Percentiles rank a stretch among this genome's conserved stretches.
Conservation (phyloP, 2,329 filamentous ascomycete species). For the Fusarium citri region DNA sequence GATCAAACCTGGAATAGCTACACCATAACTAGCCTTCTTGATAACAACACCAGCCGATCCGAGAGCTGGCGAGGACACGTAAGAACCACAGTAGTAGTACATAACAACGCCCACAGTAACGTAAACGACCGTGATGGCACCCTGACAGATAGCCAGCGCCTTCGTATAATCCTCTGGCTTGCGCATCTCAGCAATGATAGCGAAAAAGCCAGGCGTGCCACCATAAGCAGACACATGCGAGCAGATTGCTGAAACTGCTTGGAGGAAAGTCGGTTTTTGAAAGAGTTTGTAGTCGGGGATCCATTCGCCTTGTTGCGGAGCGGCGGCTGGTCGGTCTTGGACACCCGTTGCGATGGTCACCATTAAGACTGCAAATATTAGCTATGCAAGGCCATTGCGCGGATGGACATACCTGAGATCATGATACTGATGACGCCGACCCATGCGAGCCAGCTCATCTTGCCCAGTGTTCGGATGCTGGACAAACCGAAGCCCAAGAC, state of each 20-base stretch:
- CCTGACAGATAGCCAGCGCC: slow-evolving; percentile 43
- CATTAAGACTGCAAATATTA: slow-evolving; percentile 19
- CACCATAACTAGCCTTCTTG: slow-evolving; percentile 59
- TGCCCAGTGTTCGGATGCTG: slow-evolving; percentile 48
- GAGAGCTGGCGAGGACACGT: slow-evolving; percentile 59
- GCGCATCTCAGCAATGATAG: slow-evolving; percentile 50
- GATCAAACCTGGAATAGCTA: slow-evolving; percentile 47
- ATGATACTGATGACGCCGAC: slow-evolving; percentile 34
- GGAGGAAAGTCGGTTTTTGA: slow-evolving; percentile 48
- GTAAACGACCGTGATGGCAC: slow-evolving; percentile 49
- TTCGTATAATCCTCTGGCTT: slow-evolving; percentile 46
- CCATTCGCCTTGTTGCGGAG: slow-evolving; percentile 39
- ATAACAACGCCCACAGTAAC: slow-evolving; percentile 52
- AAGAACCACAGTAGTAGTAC: slow-evolving; percentile 60
- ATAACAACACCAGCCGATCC: slow-evolving; percentile 56
- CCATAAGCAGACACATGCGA: slow-evolving; percentile 53
- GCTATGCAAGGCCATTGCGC: accelerated
- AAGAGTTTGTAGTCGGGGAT: slow-evolving; percentile 49
- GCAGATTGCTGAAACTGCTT: slow-evolving; percentile 49
- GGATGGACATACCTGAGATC: slow-evolving; percentile 2
- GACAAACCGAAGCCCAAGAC: slow-evolving; percentile 46
- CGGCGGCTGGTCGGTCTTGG: slow-evolving; percentile 30
- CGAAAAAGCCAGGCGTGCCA: slow-evolving; percentile 51
- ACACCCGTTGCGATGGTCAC: slow-evolving; percentile 41
- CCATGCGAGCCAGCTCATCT: slow-evolving; percentile 51